These are phyloP conservation scores for Skeletonema potamos DNA, from an alignment of 108 stramenopile genomes.

Conservation along the genomic window DNA sequence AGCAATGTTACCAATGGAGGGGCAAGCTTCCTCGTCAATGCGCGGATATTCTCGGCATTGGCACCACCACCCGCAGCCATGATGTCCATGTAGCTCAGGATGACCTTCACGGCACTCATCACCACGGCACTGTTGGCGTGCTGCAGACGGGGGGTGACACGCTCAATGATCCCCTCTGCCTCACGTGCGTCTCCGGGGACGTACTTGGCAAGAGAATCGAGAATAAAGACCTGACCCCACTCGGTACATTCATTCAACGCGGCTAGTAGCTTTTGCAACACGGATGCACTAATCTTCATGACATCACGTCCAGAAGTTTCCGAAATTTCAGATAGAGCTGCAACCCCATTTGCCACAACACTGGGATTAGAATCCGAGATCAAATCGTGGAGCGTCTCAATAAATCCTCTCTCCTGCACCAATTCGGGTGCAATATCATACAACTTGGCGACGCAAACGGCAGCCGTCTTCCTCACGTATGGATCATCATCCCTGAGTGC, in stretches of 20 bases:
- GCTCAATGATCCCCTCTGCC: constrained; percentile 98
- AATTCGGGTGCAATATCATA: constrained; percentile 98
- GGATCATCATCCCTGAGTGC: constrained; percentile 96
- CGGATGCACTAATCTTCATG: constrained; percentile 91
- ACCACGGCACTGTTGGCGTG: constrained; percentile 99
- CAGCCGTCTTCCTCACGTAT: constrained; percentile 98
- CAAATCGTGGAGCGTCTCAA: constrained; percentile 94
- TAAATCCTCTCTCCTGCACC: constrained; percentile 96
- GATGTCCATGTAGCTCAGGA: constrained; percentile 94
- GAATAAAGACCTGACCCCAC: constrained; percentile 99
- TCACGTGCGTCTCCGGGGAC: constrained; percentile 89
- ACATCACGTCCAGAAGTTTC: constrained; percentile 95
- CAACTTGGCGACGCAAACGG: constrained; percentile 99
- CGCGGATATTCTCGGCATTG: constrained; percentile 80
- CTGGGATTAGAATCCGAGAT: constrained; percentile 96
- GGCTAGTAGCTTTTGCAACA: constrained; percentile 96
- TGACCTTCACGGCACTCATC: constrained; percentile 98
- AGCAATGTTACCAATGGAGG: constrained; percentile 98
- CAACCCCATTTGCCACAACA: constrained; percentile 99
- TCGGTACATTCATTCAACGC: constrained; percentile 99
- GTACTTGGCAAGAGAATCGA: constrained; percentile 97
- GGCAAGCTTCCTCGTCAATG: constrained; percentile 91
- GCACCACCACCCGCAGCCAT: constrained; percentile 60
- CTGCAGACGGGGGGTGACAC: constrained; percentile 97
- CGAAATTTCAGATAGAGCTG: constrained; percentile 97